A percentile compares a stretch with the other conserved stretches of the same genome.
These are phyloP conservation scores for Murraya koenigii DNA, from an alignment of 345 rosid species.

Conservation along the genomic window DNA sequence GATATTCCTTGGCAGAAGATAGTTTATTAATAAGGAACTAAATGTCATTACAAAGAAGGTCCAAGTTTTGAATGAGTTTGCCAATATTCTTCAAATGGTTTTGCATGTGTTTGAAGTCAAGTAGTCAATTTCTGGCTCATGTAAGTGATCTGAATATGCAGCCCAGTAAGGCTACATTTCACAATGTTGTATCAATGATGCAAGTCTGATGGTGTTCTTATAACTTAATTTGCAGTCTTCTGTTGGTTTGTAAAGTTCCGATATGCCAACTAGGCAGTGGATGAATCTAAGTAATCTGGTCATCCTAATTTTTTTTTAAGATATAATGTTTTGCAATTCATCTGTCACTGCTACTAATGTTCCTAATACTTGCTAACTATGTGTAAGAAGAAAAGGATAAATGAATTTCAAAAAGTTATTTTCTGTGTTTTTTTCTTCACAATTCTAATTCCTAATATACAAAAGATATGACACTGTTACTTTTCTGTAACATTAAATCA, in stretches of 20 bases:
- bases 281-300: not conserved
- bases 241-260: not conserved
- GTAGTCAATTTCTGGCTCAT: not conserved
- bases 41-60: not conserved
- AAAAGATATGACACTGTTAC: not conserved
- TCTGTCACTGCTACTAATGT: not conserved
- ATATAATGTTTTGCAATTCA: not conserved
- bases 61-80: not conserved
- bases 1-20: not conserved
- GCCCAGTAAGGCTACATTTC: not conserved
- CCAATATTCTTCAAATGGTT: not conserved
- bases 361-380: not conserved
- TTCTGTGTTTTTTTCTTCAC: not conserved
- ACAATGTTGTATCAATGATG: not conserved
- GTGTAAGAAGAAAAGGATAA: not conserved
- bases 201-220: not conserved
- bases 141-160: not conserved
- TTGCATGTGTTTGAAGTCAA: conserved; percentile 3
- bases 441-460: not conserved
- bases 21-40: not conserved
- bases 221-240: not conserved
- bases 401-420: not conserved
- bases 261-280: not conserved
- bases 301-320: not conserved
- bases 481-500: conserved; percentile 5